Evolutionary conservation across 2,329 filamentous ascomycete genomes (phyloP), one percentile per base, ranked within the genome.

Genomic region (Immersiporthe knoxdaviesiana): DNA sequence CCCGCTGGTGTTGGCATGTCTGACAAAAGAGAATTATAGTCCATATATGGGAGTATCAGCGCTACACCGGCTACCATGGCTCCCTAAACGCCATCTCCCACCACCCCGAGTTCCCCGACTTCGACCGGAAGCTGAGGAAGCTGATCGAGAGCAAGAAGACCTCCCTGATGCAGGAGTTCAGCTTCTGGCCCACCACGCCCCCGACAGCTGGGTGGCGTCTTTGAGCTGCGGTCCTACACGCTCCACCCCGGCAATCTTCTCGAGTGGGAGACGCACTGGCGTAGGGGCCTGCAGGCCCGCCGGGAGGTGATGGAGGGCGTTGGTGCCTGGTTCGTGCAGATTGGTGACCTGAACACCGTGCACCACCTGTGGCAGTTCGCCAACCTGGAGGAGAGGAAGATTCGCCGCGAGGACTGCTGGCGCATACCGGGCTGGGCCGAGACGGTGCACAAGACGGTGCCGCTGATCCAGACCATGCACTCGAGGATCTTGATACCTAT

Each of bases 331-430:
- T 99, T 99, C 76, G 95, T 97, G 54, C 96, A 99, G 83, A 95
- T 99, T 76, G 96, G 96, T 71, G 95, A 97, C 66, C 85, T 99
- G 72, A 99, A 99, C 83, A 97, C 94, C 0, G 96, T 99, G 44
- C 94, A 99, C 80, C 95, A 98, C 79, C 86, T 99, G 30, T 99
- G 96, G 96, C 96, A 99, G 79, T 99, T 98, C 84, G 94, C 95
- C 74, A 93, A 99, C 80, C 82, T 99, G 71, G 94, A 98, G 81
- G 96, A 98, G 83, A 90, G 96, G 73, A 96, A 97, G 80, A 83
- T 92, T 47, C 88, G 94, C 73, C 88, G 96, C 73, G 96, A 99
- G 85, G 90, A 97, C 85, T 97, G 94, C 79, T 99, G 96, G 96
- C 89, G 90, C 73, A 89, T 97, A 54, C 92, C 97, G 77, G 96